phyloP scores from a whole-genome alignment of 495 filamentous ascomycete genomes.

The Evernia prunastri region DNA sequence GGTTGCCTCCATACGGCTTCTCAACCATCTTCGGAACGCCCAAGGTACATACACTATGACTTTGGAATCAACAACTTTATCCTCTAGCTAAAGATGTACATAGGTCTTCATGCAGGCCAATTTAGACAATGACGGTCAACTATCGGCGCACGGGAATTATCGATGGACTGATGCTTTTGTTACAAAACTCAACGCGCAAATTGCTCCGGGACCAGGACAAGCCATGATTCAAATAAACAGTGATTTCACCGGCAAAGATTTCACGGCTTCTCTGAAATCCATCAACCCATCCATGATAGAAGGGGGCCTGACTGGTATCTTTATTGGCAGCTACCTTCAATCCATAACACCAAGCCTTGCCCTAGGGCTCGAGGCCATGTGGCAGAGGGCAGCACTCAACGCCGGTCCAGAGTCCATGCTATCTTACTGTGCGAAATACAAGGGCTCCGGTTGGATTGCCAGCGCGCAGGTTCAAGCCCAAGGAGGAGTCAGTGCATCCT shows the following conservation, averaged over 20 bases:
- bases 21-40: conserved; percentile 85
- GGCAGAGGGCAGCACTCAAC: conserved; percentile 74
- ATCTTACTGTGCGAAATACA: conserved; percentile 87
- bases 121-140: conserved; percentile 78
- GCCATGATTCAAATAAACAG: conserved; percentile 86
- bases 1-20: conserved; percentile 87
- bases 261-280: conserved; percentile 81
- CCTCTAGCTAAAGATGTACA: conserved; percentile 16
- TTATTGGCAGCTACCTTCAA: conserved; percentile 91
- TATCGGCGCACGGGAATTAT: conserved; percentile 82
- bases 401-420: conserved; percentile 76
- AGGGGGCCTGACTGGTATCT: conserved; percentile 87
- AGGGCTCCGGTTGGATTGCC: conserved; percentile 82
- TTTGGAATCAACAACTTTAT: background rate
- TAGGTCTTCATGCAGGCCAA: conserved; percentile 94
- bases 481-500: conserved; percentile 82
- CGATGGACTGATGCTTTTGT: conserved; percentile 70
- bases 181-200: conserved; percentile 77
- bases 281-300: conserved; percentile 91
- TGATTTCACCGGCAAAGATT: conserved; percentile 89
- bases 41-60: conserved; percentile 34
- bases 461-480: conserved; percentile 77
- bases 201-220: conserved; percentile 61
- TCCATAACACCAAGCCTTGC: conserved; percentile 81
- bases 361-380: conserved; percentile 85